Base-by-base conservation (phyloP, 1,284 basidiomycete species). In the Pseudozyma hubeiensis region DNA sequence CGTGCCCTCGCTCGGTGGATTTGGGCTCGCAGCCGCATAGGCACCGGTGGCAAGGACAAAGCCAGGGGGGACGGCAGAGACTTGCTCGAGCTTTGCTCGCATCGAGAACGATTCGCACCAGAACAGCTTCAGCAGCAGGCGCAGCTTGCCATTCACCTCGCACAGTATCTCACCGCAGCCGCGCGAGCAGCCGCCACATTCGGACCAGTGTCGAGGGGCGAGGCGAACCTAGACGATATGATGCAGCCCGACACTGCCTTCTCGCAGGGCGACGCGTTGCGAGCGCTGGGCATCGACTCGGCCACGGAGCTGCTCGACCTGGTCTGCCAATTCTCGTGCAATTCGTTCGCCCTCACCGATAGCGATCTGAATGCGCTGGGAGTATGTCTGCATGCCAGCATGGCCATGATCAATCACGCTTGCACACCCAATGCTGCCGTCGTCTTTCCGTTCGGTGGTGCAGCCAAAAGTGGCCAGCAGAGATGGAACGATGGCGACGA, bases 401-500 rank as follows among this genome's bases (percentile, higher is more conserved):
- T 91, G 10, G 93, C 94, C 0, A 87, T 97, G 34, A 88, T 92
- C 74, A 98, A 97, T 79, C 95, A 98, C 81, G 92, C 93, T 0
- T 98, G 95, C 80, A 88, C 89, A 24, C 94, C 95, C 0, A 96
- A 97, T 75, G 93, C 91, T 0, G 92, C 91, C 30, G 88, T 95
- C 31, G 93, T 97, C 1, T 97, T 95, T 82, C 94, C 95, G 40
- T 75, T 77, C 5, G 85, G 85, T 11, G 70, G 72, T 8, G 75
- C 58, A 17, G 51, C 48, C 24, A 59, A 63, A 86, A 88, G 14
- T 66, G 86, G 30, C 1, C 63, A 60, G 55, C 56, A 53, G 39
- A 56, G 53, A 24, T 64, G 49, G 63, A 59, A 47, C n/a, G 50
- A 52, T 29, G 67, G 51, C 1, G 56, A 69, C 47, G 66, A 69